phyloP scores from a whole-genome alignment of 1,284 basidiomycete species.

The Rhodotorula sp. region DNA sequence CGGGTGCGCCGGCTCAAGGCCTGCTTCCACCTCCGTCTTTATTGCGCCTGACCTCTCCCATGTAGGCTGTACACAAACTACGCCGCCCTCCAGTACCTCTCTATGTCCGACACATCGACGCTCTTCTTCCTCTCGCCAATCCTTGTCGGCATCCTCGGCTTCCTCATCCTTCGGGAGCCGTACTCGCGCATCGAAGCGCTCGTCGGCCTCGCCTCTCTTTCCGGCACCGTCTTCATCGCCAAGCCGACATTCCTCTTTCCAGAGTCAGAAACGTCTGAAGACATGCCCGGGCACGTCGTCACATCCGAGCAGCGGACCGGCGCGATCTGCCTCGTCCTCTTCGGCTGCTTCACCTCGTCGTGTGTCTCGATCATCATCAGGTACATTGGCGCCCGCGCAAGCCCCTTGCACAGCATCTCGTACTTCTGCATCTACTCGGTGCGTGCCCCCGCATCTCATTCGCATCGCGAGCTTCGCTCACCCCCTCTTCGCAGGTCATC shows the following conservation, averaged over 20 bases:
- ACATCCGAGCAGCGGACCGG: constrained; percentile 26
- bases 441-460: background rate
- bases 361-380: constrained; percentile 51
- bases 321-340: constrained; percentile 45
- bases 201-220: constrained; percentile 47
- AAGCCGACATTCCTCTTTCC: constrained; percentile 45
- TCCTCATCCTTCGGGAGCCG: constrained; percentile 47
- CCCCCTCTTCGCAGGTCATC: constrained; percentile 13
- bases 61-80: constrained; percentile 44
- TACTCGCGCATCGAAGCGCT: constrained; percentile 48
- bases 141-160: constrained; percentile 47
- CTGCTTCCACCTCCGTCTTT: constrained; percentile 8
- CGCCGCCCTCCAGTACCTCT: constrained; percentile 49
- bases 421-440: constrained; percentile 43
- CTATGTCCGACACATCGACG: constrained; percentile 49
- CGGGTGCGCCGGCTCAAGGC: constrained; percentile 18
- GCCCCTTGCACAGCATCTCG: constrained; percentile 42
- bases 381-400: constrained; percentile 49
- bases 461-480: background rate
- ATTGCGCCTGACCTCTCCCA: constrained; percentile 24
- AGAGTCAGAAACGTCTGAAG: background rate
- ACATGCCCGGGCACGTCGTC: background rate
- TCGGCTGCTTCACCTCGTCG: constrained; percentile 47
- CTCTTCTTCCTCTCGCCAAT: constrained; percentile 50
- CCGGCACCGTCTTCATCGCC: constrained; percentile 50